Evolutionary conservation across 768 basidiomycete species (phyloP), one percentile per base, ranked within the genome.

Genomic region (Daedalea quercina): DNA sequence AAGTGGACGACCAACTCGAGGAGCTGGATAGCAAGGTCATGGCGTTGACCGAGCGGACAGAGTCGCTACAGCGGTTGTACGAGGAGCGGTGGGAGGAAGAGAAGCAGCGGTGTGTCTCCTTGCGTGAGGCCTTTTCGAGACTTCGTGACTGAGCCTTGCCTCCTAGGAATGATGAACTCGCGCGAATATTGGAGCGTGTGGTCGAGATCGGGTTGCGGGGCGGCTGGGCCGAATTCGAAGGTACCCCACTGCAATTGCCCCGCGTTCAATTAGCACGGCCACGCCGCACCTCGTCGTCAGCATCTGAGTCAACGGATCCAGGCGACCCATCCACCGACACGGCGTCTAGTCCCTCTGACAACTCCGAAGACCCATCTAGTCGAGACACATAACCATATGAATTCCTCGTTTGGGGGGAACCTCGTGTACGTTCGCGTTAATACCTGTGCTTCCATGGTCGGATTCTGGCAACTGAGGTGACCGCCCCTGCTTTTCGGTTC

Each of bases 1-100:
- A 70, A 45, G 82, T 92, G 8, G 82, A 87, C 55, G 89, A 91
- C 49, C 74, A 78, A 52, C 70, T 91, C 24, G 86, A 88, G 3
- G 73, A 74, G 1, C 73, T 91, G 1, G 69, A 71, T 13, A 67
- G 61, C 6, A 68, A 69, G 2, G 62, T 91, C 1, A 62, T 69
- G 42, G 74, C 75, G 20, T 61, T 90, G 24, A 69, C 70, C 15
- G 65, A 66, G 22, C 66, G 70, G 4, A 64, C 82, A 12, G 72
- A 76, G 15, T 61, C 59, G 19, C 55, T 84, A n/a, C 57, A 66
- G 40, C 60, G 57, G 45, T 60, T 60, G 42, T 70, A 77, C 55
- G 78, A 81, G 48, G 75, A 76, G 31, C 68, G 76, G 49, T 58
- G 72, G 60, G 57, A 60, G 22, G 76, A 77, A 34, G 73, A 79